A percentile compares a stretch with the other conserved stretches of the same genome.
Conservation (phyloP, 2,329 filamentous ascomycete genomes). For the Onygenales sp. region DNA sequence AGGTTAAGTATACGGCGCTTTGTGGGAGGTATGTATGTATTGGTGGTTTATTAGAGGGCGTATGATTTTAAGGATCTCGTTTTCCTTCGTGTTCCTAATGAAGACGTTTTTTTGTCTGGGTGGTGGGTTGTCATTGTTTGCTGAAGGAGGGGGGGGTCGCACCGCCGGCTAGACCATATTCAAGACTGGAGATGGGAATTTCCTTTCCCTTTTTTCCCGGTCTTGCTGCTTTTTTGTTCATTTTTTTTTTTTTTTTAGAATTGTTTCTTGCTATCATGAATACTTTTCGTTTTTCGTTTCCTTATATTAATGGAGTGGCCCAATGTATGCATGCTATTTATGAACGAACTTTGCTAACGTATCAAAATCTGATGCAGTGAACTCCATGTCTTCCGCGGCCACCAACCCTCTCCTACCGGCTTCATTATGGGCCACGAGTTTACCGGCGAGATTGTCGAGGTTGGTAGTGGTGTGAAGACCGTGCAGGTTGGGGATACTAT, state of each 20-base stretch:
- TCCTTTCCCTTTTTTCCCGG: background rate
- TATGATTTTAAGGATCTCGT: background rate
- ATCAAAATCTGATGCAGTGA: constrained; percentile 47
- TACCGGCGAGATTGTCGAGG: constrained; percentile 62
- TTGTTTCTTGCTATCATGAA: too few relatives aligned
- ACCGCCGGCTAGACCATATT: too few relatives aligned
- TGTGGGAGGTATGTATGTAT: constrained; percentile 64
- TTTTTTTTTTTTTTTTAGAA: background rate
- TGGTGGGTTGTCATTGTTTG: background rate
- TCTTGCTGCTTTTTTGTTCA: background rate
- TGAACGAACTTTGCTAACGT: too few relatives aligned
- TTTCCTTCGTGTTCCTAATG: background rate
- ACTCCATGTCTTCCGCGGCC: constrained; percentile 76
- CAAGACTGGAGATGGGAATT: background rate
- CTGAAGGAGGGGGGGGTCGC: too few relatives aligned
- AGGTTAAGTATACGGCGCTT: constrained; percentile 71
- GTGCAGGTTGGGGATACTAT: constrained; percentile 67
- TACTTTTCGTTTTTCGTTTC: too few relatives aligned
- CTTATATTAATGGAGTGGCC: too few relatives aligned
- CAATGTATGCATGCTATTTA: too few relatives aligned
- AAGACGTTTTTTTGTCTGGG: background rate
- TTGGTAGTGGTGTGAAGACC: constrained; percentile 57
- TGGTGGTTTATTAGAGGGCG: background rate
- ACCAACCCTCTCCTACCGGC: constrained; percentile 57
- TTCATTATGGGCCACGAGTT: constrained; percentile 75